phyloP scores from a whole-genome alignment of 1,284 basidiomycete species.

The Athelia sp. region DNA sequence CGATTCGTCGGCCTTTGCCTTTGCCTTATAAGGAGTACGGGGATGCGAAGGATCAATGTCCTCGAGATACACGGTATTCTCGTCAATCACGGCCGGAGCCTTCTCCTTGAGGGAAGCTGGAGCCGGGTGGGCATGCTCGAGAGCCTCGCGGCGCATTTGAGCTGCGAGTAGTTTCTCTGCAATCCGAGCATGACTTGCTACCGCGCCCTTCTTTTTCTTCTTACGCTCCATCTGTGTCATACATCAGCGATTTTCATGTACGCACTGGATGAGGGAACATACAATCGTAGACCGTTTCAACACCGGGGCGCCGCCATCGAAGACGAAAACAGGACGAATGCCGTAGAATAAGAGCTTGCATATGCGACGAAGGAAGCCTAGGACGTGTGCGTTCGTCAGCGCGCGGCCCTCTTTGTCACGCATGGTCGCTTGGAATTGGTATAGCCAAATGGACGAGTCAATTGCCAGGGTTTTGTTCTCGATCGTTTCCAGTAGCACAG shows the following conservation, averaged over 20 bases:
- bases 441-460: slow-evolving; percentile 99
- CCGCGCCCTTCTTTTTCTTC: slow-evolving; percentile 85
- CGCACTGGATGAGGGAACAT: slow-evolving; percentile 1
- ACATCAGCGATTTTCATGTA: too few relatives aligned
- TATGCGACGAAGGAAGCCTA: slow-evolving; percentile 92
- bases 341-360: slow-evolving; percentile 95
- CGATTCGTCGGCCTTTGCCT: slow-evolving; percentile 27
- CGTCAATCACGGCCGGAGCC: slow-evolving; percentile 47
- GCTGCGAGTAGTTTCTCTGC: slow-evolving; percentile 93
- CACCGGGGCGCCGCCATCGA: slow-evolving; percentile 90
- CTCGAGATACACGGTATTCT: slow-evolving; percentile 80
- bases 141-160: slow-evolving; percentile 87
- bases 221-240: slow-evolving; percentile 69
- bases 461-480: slow-evolving; percentile 92
- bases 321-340: slow-evolving; percentile 96
- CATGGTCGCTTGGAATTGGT: slow-evolving; percentile 99
- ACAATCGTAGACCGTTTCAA: slow-evolving; percentile 72
- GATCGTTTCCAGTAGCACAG: slow-evolving; percentile 88
- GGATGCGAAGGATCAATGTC: slow-evolving; percentile 65
- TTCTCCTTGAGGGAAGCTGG: slow-evolving; percentile 41
- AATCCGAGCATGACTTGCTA: slow-evolving; percentile 75
- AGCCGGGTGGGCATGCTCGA: slow-evolving; percentile 60
- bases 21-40: slow-evolving; percentile 44
- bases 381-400: slow-evolving; percentile 90
- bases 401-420: slow-evolving; percentile 92